Evolutionary conservation across 1,284 basidiomycete species (phyloP).

Genomic region (Ceratobasidium sp.): DNA sequence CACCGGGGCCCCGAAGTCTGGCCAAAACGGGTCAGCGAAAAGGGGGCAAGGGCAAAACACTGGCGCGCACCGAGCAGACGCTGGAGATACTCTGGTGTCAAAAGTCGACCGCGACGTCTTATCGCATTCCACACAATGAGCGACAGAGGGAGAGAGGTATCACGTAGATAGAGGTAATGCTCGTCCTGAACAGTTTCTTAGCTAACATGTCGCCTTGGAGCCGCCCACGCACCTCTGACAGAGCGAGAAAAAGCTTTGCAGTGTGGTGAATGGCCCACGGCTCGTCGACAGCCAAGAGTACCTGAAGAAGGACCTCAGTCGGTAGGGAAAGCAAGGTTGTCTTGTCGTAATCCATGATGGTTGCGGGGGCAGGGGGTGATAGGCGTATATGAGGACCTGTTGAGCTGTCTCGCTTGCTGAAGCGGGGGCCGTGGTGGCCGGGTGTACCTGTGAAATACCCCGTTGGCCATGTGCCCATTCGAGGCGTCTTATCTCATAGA

Average conservation of each 20-base stretch:
- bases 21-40: not conserved
- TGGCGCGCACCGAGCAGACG: conserved; percentile 34
- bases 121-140: conserved; percentile 45
- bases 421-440: conserved; percentile 25
- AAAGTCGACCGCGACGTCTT: conserved; percentile 11
- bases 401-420: conserved; percentile 24
- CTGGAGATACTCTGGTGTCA: conserved; percentile 42
- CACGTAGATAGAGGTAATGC: conserved; percentile 36
- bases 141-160: conserved; percentile 29
- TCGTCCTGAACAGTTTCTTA: conserved; percentile 29
- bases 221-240: conserved; percentile 28
- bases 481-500: conserved; percentile 21
- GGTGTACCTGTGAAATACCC: not conserved
- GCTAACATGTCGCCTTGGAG: not conserved
- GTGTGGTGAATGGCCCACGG: conserved; percentile 42
- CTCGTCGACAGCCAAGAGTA: conserved; percentile 35
- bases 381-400: conserved; percentile 4
- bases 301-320: conserved; percentile 22
- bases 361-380: conserved; percentile 18
- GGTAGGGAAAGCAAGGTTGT: conserved; percentile 19
- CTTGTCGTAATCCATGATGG: conserved; percentile 24
- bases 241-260: conserved; percentile 21
- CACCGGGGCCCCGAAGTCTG: conserved; percentile 35
- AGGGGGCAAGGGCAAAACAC: conserved; percentile 1
- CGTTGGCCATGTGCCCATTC: conserved; percentile 13